Evolutionary conservation across 441 rosid species (phyloP).

Genomic region (Arabidopsis hybrid): DNA sequence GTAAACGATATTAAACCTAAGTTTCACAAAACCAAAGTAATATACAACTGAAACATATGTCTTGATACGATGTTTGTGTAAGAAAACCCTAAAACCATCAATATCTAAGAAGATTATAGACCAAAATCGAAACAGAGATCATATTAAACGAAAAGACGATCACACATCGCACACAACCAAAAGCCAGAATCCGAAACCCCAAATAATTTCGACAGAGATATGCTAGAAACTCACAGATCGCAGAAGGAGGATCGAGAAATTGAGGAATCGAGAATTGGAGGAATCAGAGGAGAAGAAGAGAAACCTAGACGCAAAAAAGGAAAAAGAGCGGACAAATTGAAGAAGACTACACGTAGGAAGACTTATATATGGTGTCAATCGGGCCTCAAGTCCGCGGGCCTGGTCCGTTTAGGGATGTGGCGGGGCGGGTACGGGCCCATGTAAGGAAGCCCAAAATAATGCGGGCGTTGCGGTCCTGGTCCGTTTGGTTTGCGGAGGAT

Average conservation of each 20-base stretch:
- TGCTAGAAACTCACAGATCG: slow-evolving; percentile 19
- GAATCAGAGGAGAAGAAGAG: slow-evolving; percentile 3
- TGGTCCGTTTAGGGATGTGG: too few species aligned
- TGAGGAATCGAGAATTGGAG: not conserved
- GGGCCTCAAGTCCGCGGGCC: too few species aligned
- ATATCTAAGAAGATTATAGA: not conserved
- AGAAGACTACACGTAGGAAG: slow-evolving; percentile 16
- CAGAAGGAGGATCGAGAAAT: not conserved
- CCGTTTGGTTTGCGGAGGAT: too few species aligned
- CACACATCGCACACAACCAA: not conserved
- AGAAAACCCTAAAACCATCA: slow-evolving; percentile 8
- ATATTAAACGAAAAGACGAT: too few species aligned
- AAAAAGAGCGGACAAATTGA: slow-evolving; percentile 5
- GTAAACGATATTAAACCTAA: not conserved
- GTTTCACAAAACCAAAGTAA: not conserved
- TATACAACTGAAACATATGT: not conserved
- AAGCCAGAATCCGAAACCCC: not conserved
- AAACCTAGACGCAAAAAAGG: slow-evolving; percentile 29
- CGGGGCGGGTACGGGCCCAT: too few species aligned
- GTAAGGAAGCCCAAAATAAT: too few species aligned
- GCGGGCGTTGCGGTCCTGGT: too few species aligned
- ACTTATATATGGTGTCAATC: not conserved
- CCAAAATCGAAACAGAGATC: not conserved
- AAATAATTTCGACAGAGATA: not conserved
- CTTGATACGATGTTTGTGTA: not conserved